phyloP scores from a whole-genome alignment of 176 grass and related monocot species.

The Bonia amplexicaulis region DNA sequence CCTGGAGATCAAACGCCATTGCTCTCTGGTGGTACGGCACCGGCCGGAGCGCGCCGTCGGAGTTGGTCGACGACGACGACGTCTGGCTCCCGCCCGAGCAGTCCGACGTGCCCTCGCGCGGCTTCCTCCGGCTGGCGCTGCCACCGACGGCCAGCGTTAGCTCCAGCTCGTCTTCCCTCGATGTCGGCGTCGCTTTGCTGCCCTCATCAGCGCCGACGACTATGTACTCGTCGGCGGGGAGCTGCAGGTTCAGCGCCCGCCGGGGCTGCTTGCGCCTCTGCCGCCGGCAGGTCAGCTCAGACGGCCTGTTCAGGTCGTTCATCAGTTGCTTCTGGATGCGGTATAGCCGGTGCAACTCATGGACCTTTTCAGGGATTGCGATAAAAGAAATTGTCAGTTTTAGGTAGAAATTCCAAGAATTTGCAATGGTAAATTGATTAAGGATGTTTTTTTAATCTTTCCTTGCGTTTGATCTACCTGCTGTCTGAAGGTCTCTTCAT shows the following conservation, averaged over 20 bases:
- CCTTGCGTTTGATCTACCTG: constrained; percentile 32
- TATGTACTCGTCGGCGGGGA: constrained; percentile 31
- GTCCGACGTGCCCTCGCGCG: constrained; percentile 12
- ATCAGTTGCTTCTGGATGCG: constrained; percentile 69
- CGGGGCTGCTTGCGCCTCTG: constrained; percentile 33
- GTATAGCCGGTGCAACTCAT: constrained; percentile 66
- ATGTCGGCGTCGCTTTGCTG: background rate
- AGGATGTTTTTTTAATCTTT: background rate
- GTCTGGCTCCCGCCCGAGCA: constrained; percentile 35
- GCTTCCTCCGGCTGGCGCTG: background rate
- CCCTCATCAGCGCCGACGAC: background rate
- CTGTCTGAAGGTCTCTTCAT: constrained; percentile 66
- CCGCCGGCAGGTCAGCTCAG: constrained; percentile 27
- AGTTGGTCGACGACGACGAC: constrained; percentile 19
- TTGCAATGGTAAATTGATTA: background rate
- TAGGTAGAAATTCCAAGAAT: background rate
- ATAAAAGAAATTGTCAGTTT: background rate
- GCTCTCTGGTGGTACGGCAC: constrained; percentile 13
- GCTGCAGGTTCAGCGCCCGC: constrained; percentile 35
- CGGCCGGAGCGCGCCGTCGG: background rate
- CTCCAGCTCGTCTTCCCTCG: constrained; percentile 21
- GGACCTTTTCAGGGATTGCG: constrained; percentile 4
- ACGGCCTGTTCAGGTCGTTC: constrained; percentile 15
- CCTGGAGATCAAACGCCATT: constrained; percentile 17
- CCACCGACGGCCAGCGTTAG: constrained; percentile 55